A percentile compares a stretch with the other conserved stretches of the same genome.
These are phyloP conservation scores for Lophiotrema nucula DNA, from an alignment of 495 filamentous ascomycete genomes.

Conservation along the genomic window DNA sequence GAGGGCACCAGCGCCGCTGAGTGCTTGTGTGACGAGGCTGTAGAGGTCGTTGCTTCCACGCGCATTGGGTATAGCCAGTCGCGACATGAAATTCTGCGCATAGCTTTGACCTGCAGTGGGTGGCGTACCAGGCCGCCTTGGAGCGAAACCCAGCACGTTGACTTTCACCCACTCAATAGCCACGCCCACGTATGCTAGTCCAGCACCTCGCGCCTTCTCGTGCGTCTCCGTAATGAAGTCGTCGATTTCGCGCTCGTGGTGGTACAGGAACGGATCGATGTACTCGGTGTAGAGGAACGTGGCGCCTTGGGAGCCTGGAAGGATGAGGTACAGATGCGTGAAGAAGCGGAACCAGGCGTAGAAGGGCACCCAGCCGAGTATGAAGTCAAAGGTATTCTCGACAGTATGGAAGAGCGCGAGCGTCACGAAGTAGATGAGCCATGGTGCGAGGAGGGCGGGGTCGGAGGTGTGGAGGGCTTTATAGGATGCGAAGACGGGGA, in stretches of 20 bases:
- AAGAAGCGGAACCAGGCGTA: conserved; percentile 87
- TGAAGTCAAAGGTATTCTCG: conserved; percentile 83
- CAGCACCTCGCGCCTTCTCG: conserved; percentile 74
- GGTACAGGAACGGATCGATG: conserved; percentile 80
- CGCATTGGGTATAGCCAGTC: conserved; percentile 75
- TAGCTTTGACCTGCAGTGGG: conserved; percentile 57
- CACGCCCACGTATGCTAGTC: conserved; percentile 77
- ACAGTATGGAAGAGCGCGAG: conserved; percentile 75
- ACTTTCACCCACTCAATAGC: conserved; percentile 72
- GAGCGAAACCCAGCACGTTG: conserved; percentile 68
- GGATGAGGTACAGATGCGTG: conserved; percentile 90
- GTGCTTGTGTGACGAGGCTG: conserved; percentile 68
- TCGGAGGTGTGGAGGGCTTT: conserved; percentile 94
- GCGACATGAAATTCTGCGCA: conserved; percentile 75
- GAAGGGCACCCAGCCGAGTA: conserved; percentile 88
- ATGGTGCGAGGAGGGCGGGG: conserved; percentile 89
- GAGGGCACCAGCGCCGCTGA: conserved; percentile 51
- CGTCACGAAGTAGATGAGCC: conserved; percentile 99
- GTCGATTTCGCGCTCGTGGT: conserved; percentile 89
- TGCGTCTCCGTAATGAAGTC: conserved; percentile 79
- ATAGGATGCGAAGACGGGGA: conserved; percentile 96
- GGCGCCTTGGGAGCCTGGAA: conserved; percentile 94
- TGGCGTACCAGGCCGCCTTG: conserved; percentile 53
- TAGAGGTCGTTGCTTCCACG: conserved; percentile 70
- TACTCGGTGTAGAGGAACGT: conserved; percentile 78